A percentile compares a stretch with the other conserved stretches of the same genome.
Conservation (phyloP, 257 asterid genomes). For the Haberlea rhodopensis region DNA sequence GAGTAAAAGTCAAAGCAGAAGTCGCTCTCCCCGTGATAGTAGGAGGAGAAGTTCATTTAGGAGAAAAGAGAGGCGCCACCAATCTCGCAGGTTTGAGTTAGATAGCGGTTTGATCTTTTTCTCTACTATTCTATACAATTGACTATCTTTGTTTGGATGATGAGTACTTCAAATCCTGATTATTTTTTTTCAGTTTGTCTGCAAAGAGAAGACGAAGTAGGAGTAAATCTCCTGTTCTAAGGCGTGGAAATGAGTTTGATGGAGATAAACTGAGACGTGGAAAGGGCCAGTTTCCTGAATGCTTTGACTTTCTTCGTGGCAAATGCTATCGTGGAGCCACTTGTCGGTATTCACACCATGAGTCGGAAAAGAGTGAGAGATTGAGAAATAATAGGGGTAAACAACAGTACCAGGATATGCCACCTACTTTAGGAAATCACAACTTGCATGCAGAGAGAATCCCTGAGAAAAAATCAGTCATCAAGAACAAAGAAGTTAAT, state of each 20-base stretch:
- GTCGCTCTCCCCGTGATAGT: conserved; percentile 72
- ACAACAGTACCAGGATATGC: conserved; percentile 39
- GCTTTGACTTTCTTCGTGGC: conserved; percentile 71
- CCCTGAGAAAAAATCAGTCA: conserved; percentile 22
- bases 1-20: conserved; percentile 68
- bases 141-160: conserved; percentile 13
- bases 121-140: conserved; percentile 3
- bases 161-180: conserved; percentile 23
- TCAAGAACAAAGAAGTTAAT: conserved; percentile 36
- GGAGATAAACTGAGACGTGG: conserved; percentile 53
- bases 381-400: conserved; percentile 49
- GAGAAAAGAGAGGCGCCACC: conserved; percentile 62
- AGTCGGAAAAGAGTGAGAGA: conserved; percentile 49
- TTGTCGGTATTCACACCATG: conserved; percentile 74
- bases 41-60: conserved; percentile 71
- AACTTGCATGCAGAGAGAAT: conserved; percentile 33
- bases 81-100: conserved; percentile 71
- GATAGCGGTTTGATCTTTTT: conserved; percentile 7
- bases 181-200: conserved; percentile 55
- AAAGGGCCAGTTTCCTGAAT: conserved; percentile 44
- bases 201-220: conserved; percentile 71
- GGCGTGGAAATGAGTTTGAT: conserved; percentile 43
- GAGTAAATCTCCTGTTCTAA: conserved; percentile 59
- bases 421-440: conserved; percentile 36
- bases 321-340: conserved; percentile 82